Evolutionary conservation across 2,329 filamentous ascomycete species (phyloP).

Genomic region (Helminthosporium solani): DNA sequence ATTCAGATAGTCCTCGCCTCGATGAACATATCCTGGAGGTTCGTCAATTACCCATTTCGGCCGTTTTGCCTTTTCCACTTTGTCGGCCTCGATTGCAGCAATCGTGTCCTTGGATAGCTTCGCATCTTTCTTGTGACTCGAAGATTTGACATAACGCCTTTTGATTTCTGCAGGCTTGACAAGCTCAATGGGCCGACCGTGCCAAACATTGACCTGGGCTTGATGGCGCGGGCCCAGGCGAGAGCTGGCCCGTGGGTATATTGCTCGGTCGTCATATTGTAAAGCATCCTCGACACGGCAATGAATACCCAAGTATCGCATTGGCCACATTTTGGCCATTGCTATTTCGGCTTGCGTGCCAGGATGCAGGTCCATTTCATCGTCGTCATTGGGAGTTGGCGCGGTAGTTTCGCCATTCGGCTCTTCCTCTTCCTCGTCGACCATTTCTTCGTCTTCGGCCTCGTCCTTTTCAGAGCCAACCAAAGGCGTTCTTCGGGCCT

Average conservation of each 20-base stretch:
- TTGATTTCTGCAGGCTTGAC: slow-evolving; percentile 86
- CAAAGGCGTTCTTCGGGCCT: slow-evolving; percentile 83
- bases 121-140: slow-evolving; percentile 68
- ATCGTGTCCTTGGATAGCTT: slow-evolving; percentile 78
- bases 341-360: slow-evolving; percentile 85
- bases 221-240: slow-evolving; percentile 89
- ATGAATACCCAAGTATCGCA: slow-evolving; percentile 92
- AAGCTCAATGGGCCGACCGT: slow-evolving; percentile 81
- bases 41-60: slow-evolving; percentile 95
- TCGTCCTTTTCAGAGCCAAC: slow-evolving; percentile 57
- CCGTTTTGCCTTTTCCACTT: slow-evolving; percentile 72
- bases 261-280: slow-evolving; percentile 89
- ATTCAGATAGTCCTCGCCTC: slow-evolving; percentile 75
- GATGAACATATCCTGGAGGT: slow-evolving; percentile 77
- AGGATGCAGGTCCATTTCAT: slow-evolving; percentile 59
- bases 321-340: slow-evolving; percentile 93
- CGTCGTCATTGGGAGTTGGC: slow-evolving; percentile 48
- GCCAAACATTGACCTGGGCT: slow-evolving; percentile 81
- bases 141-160: slow-evolving; percentile 66
- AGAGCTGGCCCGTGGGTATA: slow-evolving; percentile 93
- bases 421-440: slow-evolving; percentile 69
- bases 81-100: slow-evolving; percentile 79
- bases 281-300: slow-evolving; percentile 93
- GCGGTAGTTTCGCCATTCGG: slow-evolving; percentile 64
- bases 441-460: slow-evolving; percentile 64